A percentile compares a stretch with the other conserved stretches of the same genome.
These are phyloP conservation scores for Gastrodia elata DNA, from an alignment of 106 monocot species.

Conservation along the genomic window DNA sequence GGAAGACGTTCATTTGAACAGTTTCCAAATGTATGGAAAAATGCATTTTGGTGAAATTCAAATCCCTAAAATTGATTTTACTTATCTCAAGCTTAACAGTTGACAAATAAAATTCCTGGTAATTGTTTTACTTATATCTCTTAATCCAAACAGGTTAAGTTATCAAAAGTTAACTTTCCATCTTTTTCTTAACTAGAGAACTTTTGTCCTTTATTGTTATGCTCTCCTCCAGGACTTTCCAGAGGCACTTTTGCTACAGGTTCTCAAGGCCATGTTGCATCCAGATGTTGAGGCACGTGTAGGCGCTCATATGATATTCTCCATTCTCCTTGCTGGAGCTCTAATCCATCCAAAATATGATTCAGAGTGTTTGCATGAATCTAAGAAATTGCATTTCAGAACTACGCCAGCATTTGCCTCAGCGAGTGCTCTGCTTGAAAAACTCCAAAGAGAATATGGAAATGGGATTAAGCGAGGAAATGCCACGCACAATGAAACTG, in stretches of 20 bases:
- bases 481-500: constrained; percentile 20
- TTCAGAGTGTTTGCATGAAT: constrained; percentile 40
- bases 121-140: too few species aligned
- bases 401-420: constrained; percentile 78
- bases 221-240: constrained; percentile 59
- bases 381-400: constrained; percentile 57
- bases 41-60: too few species aligned
- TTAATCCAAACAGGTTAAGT: not conserved
- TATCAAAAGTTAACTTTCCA: not conserved
- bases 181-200: not conserved
- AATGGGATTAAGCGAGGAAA: constrained; percentile 35
- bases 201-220: not conserved
- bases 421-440: constrained; percentile 83
- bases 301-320: constrained; percentile 78
- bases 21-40: too few species aligned
- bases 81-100: too few species aligned
- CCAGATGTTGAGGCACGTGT: constrained; percentile 81
- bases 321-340: constrained; percentile 52
- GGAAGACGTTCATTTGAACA: too few species aligned
- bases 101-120: too few species aligned
- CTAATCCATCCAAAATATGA: constrained; percentile 37
- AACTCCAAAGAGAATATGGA: constrained; percentile 63
- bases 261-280: constrained; percentile 86
- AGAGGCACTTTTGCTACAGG: constrained; percentile 67
- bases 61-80: too few species aligned